A percentile compares a stretch with the other conserved stretches of the same genome.
These are phyloP conservation scores for Phellopilus nigrolimitatus DNA, from an alignment of 1,284 basidiomycete species.

Conservation along the genomic window DNA sequence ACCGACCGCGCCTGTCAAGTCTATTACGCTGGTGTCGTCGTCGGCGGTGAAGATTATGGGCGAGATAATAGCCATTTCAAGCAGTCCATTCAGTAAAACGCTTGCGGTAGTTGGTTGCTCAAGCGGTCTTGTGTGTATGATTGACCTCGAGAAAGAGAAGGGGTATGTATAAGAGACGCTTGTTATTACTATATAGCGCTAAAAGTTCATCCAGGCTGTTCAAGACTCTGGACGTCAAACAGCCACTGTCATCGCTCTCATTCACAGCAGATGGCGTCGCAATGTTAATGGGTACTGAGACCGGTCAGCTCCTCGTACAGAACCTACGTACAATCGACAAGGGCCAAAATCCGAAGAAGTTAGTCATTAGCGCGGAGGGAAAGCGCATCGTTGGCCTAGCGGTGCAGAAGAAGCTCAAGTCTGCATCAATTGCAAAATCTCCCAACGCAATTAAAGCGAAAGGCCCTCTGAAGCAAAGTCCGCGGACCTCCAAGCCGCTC, in stretches of 20 bases:
- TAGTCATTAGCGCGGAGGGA: constrained; percentile 44
- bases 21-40: constrained; percentile 34
- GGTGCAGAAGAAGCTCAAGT: constrained; percentile 35
- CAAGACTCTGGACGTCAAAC: constrained; percentile 47
- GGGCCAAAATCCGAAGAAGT: constrained; percentile 39
- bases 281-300: constrained; percentile 58
- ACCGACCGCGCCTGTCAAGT: constrained; percentile 50
- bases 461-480: neutral
- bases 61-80: constrained; percentile 47
- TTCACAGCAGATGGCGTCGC: constrained; percentile 67
- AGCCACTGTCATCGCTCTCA: constrained; percentile 47
- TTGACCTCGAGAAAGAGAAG: constrained; percentile 72
- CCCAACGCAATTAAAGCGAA: neutral
- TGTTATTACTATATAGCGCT: constrained; percentile 3
- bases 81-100: constrained; percentile 70
- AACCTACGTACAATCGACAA: constrained; percentile 62
- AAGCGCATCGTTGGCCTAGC: constrained; percentile 46
- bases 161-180: constrained; percentile 39
- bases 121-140: constrained; percentile 47
- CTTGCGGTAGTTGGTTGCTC: constrained; percentile 53
- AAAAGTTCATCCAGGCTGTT: constrained; percentile 40
- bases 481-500: neutral
- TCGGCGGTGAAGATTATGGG: constrained; percentile 38
- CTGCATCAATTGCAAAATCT: neutral
- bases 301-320: constrained; percentile 54